phyloP scores from a whole-genome alignment of 768 basidiomycete genomes.

The Lactarius deliciosus region DNA sequence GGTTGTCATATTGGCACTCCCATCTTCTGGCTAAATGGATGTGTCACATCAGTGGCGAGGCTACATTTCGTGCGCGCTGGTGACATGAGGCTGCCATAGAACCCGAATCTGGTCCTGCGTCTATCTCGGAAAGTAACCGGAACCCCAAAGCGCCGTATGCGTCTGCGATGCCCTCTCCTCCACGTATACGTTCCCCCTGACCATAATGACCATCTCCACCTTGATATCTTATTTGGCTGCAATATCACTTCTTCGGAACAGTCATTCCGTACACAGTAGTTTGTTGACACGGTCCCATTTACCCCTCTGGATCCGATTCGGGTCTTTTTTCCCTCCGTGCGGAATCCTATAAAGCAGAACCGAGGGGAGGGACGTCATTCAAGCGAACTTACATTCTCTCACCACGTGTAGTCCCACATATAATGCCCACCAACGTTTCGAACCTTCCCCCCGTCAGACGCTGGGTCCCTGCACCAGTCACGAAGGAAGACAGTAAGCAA shows the following conservation, averaged over 20 bases:
- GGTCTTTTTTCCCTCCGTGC: constrained; percentile 4
- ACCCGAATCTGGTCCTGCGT: constrained; percentile 12
- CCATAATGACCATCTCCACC: constrained; percentile 4
- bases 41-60: background rate
- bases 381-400: background rate
- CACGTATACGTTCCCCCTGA: background rate
- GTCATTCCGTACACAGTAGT: constrained; percentile 6
- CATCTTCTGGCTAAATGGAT: background rate
- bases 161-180: background rate
- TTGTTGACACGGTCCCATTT: background rate
- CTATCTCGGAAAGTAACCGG: constrained; percentile 18
- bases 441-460: constrained; percentile 28
- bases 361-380: background rate
- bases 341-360: constrained; percentile 12
- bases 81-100: background rate
- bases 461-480: constrained; percentile 33
- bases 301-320: constrained; percentile 1
- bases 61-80: background rate
- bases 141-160: background rate
- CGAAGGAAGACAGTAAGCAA: constrained; percentile 30
- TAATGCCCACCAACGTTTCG: constrained; percentile 28
- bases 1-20: background rate
- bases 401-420: background rate
- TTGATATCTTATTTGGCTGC: constrained; percentile 3
- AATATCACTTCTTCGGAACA: constrained; percentile 13